Evolutionary conservation across 2,329 filamentous ascomycete species (phyloP).

Genomic region (Ceratocystis smalleyi): DNA sequence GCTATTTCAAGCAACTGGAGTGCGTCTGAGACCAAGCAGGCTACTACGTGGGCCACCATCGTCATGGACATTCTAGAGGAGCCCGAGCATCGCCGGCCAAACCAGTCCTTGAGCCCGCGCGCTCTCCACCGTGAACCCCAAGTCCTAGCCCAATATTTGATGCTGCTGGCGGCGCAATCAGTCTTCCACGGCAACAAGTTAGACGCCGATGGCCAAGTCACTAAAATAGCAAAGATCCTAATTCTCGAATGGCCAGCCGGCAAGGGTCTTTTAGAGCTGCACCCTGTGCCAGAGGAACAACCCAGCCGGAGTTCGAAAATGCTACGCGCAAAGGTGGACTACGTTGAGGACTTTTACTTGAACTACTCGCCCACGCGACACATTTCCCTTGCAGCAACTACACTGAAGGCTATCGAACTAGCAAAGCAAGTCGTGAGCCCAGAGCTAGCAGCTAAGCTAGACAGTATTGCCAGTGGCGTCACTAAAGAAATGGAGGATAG

Average conservation of each 20-base stretch:
- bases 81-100: slow-evolving; percentile 24
- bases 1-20: slow-evolving; percentile 27
- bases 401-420: slow-evolving; percentile 31
- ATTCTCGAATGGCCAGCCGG: slow-evolving; percentile 29
- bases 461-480: slow-evolving; percentile 27
- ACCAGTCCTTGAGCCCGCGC: slow-evolving; percentile 20
- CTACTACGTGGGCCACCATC: slow-evolving; percentile 31
- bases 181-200: slow-evolving; percentile 23
- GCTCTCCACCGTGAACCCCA: slow-evolving; percentile 29
- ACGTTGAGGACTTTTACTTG: slow-evolving; percentile 25
- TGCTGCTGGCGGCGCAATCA: slow-evolving; percentile 30
- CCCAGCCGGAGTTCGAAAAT: background rate
- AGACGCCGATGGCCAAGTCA: slow-evolving; percentile 25
- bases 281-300: slow-evolving; percentile 20
- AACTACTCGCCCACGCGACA: slow-evolving; percentile 24
- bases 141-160: slow-evolving; percentile 28
- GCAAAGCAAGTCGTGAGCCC: slow-evolving; percentile 29
- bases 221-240: slow-evolving; percentile 26
- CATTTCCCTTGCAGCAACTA: slow-evolving; percentile 24
- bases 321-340: slow-evolving; percentile 20
- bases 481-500: slow-evolving; percentile 26
- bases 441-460: slow-evolving; percentile 26
- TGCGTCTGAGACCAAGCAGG: slow-evolving; percentile 26
- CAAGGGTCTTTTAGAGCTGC: slow-evolving; percentile 25
- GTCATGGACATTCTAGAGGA: slow-evolving; percentile 36